Evolutionary conservation across 2,329 filamentous ascomycete species (phyloP), one percentile per base, ranked within the genome.

Genomic region (Pestalotiopsis sp.): DNA sequence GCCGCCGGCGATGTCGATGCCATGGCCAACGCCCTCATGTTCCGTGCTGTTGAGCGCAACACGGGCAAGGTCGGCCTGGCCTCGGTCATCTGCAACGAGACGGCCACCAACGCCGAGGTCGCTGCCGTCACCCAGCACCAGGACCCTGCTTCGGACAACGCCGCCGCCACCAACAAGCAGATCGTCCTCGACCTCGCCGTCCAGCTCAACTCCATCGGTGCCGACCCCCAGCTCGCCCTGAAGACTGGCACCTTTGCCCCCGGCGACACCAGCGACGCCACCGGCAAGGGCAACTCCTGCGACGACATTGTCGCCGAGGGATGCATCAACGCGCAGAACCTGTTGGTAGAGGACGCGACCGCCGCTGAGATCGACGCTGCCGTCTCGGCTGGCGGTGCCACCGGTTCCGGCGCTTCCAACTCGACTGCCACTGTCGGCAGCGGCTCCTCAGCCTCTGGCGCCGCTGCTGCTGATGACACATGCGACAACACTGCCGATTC

Each of bases 61-160:
- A 91, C 88, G 31, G 85, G 80, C 64, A 73, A 75, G 12, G 88
- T 91, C 69, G 89, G 89, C 64, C 78, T 83, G 59, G 84, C 83
- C n/a, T 89, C 86, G 61, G 86, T 84, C 39, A 78, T 85, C 63
- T 92, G 90, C 81, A 84, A 79, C 45, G 76, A 88, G 74, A 81
- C 79, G 55, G 87, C 90, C 17, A 82, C 83, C 68, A 92, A 92
- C 79, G 85, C 90, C 2, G 90, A 92, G 80, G 91, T 92, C 74
- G 86, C 84, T 36, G 88, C 88, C 58, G 77, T 92, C 69, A 80
- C 83, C 66, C 89, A 91, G 79, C 90, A 92, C 79, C 90, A 92
- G 79, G 90, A 92, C 76, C 89, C 90, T 36, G 90, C 90, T 23
- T 87, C 87, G 0, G 75, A 83, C 3, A 85, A 84, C 57, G 87